Evolutionary conservation across 495 filamentous ascomycete genomes (phyloP).

Genomic region (Hyphodiscus hymeniophilus): DNA sequence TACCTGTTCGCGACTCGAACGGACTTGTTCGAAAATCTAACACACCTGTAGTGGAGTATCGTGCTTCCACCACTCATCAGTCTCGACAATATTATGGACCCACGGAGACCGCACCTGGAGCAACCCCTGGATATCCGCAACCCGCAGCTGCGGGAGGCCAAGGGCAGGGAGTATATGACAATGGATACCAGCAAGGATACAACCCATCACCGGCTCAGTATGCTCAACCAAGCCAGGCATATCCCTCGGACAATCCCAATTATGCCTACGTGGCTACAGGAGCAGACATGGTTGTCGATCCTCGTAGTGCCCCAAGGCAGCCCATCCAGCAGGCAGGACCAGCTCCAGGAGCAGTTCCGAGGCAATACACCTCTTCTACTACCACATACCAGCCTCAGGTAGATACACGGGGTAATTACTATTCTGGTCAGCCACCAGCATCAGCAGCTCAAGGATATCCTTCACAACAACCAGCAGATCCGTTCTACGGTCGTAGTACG

Average conservation of each 20-base stretch:
- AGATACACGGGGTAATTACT: conserved; percentile 25
- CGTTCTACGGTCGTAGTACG: conserved; percentile 45
- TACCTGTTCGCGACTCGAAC: conserved; percentile 43
- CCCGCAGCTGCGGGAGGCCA: neutral
- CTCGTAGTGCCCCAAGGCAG: neutral
- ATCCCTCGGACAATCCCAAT: conserved; percentile 13
- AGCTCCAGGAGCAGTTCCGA: conserved; percentile 9
- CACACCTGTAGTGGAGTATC: conserved; percentile 42
- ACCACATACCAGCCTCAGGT: conserved; percentile 6
- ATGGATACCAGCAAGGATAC: conserved; percentile 10
- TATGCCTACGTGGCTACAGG: conserved; percentile 18
- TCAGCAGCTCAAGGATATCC: conserved; percentile 24
- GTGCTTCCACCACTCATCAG: conserved; percentile 41
- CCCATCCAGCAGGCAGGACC: conserved; percentile 7
- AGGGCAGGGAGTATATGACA: conserved; percentile 21
- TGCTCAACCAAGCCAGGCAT: conserved; percentile 12
- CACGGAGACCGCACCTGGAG: conserved; percentile 7
- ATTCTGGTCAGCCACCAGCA: conserved; percentile 21
- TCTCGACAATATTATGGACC: conserved; percentile 43
- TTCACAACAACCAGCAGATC: conserved; percentile 35
- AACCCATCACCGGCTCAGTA: conserved; percentile 14
- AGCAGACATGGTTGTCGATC: conserved; percentile 11
- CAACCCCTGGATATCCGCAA: neutral
- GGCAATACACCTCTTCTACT: conserved; percentile 3
- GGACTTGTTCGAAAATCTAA: conserved; percentile 48